A percentile compares a stretch with the other conserved stretches of the same genome.
Evolutionary conservation across 805 yeast species (phyloP).

Genomic region (Saccharomycopsis lassenensis): DNA sequence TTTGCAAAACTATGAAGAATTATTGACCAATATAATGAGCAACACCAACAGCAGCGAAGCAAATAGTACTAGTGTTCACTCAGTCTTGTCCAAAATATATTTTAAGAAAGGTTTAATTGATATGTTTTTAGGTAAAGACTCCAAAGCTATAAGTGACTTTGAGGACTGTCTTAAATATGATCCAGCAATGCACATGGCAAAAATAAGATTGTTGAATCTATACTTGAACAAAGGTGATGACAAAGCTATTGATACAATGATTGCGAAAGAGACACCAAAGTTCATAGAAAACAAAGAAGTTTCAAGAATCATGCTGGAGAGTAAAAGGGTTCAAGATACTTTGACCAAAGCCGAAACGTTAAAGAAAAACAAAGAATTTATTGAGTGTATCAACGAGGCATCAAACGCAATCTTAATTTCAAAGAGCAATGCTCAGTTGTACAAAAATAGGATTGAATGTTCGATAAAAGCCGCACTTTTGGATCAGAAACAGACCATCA

Average conservation of each 20-base stretch:
- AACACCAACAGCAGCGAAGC: conserved; percentile 3
- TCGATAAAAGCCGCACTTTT: conserved; percentile 9
- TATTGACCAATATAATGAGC: conserved; percentile 18
- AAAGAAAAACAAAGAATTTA: conserved; percentile 2
- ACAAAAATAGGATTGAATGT: conserved; percentile 13
- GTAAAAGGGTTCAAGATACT: conserved; percentile 8
- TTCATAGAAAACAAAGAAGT: conserved; percentile 12
- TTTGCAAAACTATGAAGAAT: conserved; percentile 24
- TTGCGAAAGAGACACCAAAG: not conserved
- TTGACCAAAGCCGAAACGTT: conserved; percentile 2
- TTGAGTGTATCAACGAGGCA: conserved; percentile 13
- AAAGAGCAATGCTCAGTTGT: conserved; percentile 8
- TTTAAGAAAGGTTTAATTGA: conserved; percentile 56
- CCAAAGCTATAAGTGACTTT: conserved; percentile 42
- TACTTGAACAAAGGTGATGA: conserved; percentile 43
- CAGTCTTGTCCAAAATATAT: conserved; percentile 31
- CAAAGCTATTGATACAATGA: conserved; percentile 23
- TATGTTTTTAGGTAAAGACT: conserved; percentile 42
- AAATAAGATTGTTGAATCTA: conserved; percentile 35
- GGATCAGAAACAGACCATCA: conserved; percentile 8
- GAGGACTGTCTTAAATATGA: conserved; percentile 31
- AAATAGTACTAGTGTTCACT: conserved; percentile 5
- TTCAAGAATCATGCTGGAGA: conserved; percentile 18
- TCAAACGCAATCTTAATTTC: conserved; percentile 10
- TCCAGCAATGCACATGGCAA: conserved; percentile 34